phyloP scores from a whole-genome alignment of 768 basidiomycete genomes.

The Boletellus ananiceps region DNA sequence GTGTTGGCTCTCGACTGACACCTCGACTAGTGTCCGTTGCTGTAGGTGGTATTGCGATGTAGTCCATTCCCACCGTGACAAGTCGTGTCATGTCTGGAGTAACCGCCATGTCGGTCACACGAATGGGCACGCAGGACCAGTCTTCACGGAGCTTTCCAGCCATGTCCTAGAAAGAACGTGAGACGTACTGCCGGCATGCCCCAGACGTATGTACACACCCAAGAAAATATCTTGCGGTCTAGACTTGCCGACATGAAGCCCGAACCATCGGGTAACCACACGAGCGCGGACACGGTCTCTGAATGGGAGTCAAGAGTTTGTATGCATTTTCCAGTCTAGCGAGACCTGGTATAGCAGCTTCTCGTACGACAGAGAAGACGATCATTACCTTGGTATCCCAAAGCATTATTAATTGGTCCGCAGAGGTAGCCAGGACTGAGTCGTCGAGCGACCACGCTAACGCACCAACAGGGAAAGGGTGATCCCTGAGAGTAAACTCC shows the following conservation, averaged over 20 bases:
- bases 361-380: neutral
- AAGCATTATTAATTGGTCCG: constrained; percentile 78
- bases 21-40: constrained; percentile 20
- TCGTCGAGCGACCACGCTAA: constrained; percentile 95
- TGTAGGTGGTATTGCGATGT: constrained; percentile 25
- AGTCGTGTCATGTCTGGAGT: constrained; percentile 81
- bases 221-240: constrained; percentile 78
- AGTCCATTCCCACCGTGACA: constrained; percentile 77
- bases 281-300: constrained; percentile 81
- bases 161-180: constrained; percentile 48
- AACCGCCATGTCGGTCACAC: constrained; percentile 82
- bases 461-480: constrained; percentile 71
- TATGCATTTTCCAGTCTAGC: constrained; percentile 70
- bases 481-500: constrained; percentile 64
- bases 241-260: constrained; percentile 88
- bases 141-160: constrained; percentile 67
- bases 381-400: constrained; percentile 82
- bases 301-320: constrained; percentile 64
- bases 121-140: constrained; percentile 69
- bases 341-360: constrained; percentile 9
- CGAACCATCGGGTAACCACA: constrained; percentile 84
- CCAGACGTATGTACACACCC: constrained; percentile 49
- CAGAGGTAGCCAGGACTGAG: constrained; percentile 71
- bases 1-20: constrained; percentile 34
- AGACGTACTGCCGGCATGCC: constrained; percentile 2